phyloP scores from a whole-genome alignment of 148 eudicot genomes.

The Chenopodium berlandieri region DNA sequence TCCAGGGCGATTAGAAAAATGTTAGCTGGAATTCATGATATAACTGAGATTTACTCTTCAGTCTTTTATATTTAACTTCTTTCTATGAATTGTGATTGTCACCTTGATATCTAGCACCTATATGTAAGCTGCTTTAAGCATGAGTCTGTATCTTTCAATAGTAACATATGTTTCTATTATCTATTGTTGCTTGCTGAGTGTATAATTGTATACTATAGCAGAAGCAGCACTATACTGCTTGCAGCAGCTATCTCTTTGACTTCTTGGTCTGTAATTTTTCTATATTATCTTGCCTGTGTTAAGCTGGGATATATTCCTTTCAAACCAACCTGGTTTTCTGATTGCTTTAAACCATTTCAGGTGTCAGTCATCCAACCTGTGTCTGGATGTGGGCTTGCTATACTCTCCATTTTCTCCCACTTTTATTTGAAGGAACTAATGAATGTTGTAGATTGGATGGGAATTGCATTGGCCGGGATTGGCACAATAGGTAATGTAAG shows the following conservation, averaged over 20 bases:
- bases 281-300: background rate
- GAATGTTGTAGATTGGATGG: slow-evolving; percentile 98
- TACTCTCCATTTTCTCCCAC: slow-evolving; percentile 97
- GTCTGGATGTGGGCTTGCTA: slow-evolving; percentile 99
- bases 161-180: background rate
- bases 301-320: background rate
- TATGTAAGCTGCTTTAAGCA: background rate
- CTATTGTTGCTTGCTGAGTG: background rate
- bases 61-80: background rate
- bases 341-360: slow-evolving; percentile 39
- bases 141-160: background rate
- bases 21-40: background rate
- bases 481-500: slow-evolving; percentile 95
- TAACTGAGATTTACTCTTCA: background rate
- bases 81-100: background rate
- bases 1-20: background rate
- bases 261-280: background rate
- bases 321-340: background rate
- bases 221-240: background rate
- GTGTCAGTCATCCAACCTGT: slow-evolving; percentile 98
- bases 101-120: background rate
- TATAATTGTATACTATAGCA: background rate
- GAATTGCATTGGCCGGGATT: slow-evolving; percentile 84
- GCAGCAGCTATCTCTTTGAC: background rate
- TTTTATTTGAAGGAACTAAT: slow-evolving; percentile 90